Evolutionary conservation across 768 basidiomycete species (phyloP), one percentile per base, ranked within the genome.

Genomic region (Trametes punicea): DNA sequence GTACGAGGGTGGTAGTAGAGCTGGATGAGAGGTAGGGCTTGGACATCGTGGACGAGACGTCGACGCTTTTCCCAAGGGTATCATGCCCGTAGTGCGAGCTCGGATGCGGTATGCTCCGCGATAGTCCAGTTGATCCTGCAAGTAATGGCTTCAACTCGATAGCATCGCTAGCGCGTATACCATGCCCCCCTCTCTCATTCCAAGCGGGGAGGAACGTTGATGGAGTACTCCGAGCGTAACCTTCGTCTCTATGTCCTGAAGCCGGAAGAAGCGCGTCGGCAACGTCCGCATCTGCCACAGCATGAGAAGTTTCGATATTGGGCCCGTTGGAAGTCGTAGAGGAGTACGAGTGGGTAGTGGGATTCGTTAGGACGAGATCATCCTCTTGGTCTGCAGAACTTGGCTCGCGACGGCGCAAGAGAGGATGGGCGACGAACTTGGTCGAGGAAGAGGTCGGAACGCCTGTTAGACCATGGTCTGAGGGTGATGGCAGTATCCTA

Each of bases 391-490:
- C 61, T 16, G 54, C 45, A 1, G 51, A 46, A 30, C 61, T 62
- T 11, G 61, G 62, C 29, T 57, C 59, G 9, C 59, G 56, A 20
- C 55, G 58, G n/a, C 63, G 62, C 46, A 65, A 53, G 33, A 64
- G 60, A 30, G 64, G 61, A 30, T 64, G 64, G 4, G 57, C 29
- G n/a, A 59, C 33, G 39, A 63, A 61, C 23, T 50, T 46, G 15
- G 57, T 54, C 1, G 55, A 23, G 1, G 50, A 42, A 13, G 59
- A 31, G 2, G 42, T 10, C 9, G 50, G 39, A 5, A 20, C 25
- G 9, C 49, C 34, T 9, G 13, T 27, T 25, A 20, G 7, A 13
- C 18, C 25, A 18, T 30, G 2, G 1, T 2, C 42, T 3, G 52
- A 16, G 6, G 5, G 18, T 16, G 26, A 6, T 15, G 44, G 29